Evolutionary conservation across 352 stramenopile species (phyloP), one percentile per base, ranked within the genome.

Genomic region (Phytophthora pistaciae): DNA sequence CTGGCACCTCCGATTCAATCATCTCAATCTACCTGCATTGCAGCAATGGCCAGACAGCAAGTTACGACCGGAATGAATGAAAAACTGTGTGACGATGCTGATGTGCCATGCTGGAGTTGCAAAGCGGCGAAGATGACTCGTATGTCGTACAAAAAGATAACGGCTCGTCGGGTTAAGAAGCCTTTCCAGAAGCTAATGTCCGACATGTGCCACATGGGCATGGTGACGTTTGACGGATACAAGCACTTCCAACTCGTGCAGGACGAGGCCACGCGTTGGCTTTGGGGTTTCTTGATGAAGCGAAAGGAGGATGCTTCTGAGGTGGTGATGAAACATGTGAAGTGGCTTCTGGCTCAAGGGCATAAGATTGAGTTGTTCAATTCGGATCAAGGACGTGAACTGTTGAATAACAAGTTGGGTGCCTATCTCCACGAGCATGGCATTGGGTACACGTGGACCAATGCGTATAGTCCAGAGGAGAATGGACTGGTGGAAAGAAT

Each of bases 241-340:
- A 40, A 40, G 33, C 33, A 40, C 33, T 40, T 40, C 33, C 33
- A 40, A 40, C n/a, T 40, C 33, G 33, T 40, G 2, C 18, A 55
- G 27, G 57, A 72, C 48, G 56, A 62, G 42, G 49, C 65, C 6
- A 49, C 44, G 1, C 57, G 38, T 21, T 72, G 67, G 21, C 1
- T 63, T 27, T 64, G 53, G 53, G 66, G 53, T 5, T 67, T 72
- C 46, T 13, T 63, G 20, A n/a, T 66, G 9, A 63, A 46, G 42
- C 21, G 42, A 20, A 71, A 61, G 5, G 18, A 71, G 18, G 56
- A 66, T 40, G 48, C 56, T 4, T 52, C 49, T 21, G 27, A 60
- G 3, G 56, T 57, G 25, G 56, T 71, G 5, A 23, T 71, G 21
- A 29, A 20, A 6, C 56, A 71, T 21, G 11, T 66, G 6, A n/a